phyloP scores from a whole-genome alignment of 108 stramenopile species.

The Cylindrotheca closterium region DNA sequence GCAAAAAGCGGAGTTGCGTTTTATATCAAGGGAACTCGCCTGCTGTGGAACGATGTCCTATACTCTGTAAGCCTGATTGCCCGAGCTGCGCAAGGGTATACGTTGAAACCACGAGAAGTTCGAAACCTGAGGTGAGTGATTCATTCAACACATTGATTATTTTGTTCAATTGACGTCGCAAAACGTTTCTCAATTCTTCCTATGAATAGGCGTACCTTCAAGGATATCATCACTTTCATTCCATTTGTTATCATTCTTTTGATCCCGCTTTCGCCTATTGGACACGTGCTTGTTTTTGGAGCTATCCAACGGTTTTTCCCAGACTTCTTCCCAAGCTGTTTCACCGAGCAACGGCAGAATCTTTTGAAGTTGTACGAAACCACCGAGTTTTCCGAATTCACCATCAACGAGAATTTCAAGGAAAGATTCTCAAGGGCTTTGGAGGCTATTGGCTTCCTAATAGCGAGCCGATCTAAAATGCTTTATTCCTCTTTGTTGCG shows the following conservation, averaged over 20 bases:
- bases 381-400: constrained; percentile 81
- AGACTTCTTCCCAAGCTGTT: constrained; percentile 97
- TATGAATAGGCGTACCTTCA: constrained; percentile 82
- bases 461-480: constrained; percentile 24
- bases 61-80: constrained; percentile 78
- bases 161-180: background rate
- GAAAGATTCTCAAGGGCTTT: constrained; percentile 24
- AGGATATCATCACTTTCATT: constrained; percentile 94
- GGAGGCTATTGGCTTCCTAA: constrained; percentile 34
- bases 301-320: constrained; percentile 97
- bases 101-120: constrained; percentile 95
- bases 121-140: constrained; percentile 80
- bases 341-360: constrained; percentile 95
- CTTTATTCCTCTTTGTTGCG: constrained; percentile 11
- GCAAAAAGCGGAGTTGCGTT: constrained; percentile 77
- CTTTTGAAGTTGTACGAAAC: constrained; percentile 85
- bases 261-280: constrained; percentile 95
- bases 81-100: constrained; percentile 88
- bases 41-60: constrained; percentile 84
- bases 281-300: constrained; percentile 95
- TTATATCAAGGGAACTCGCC: constrained; percentile 76
- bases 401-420: constrained; percentile 69
- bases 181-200: background rate
- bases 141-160: background rate
- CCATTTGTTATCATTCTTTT: constrained; percentile 95